Percentiles rank a stretch among this genome's conserved stretches.
These are phyloP conservation scores for Scutellaria baicalensis DNA, from an alignment of 257 asterid genomes.

Conservation along the genomic window DNA sequence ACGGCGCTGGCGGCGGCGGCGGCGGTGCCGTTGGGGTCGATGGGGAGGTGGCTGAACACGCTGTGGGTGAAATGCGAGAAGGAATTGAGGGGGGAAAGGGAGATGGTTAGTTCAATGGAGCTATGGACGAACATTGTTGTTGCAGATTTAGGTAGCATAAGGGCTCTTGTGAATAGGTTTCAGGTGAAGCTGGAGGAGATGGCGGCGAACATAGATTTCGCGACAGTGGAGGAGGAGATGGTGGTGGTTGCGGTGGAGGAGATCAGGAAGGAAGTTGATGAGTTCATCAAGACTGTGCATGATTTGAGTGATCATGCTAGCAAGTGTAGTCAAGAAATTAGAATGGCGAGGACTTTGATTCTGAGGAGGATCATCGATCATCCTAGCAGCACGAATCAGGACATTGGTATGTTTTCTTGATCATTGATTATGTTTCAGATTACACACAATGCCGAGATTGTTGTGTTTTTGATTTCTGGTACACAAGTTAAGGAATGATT, in stretches of 20 bases:
- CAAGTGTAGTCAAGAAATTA: constrained; percentile 55
- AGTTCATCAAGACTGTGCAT: constrained; percentile 44
- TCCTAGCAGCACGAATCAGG: constrained; percentile 37
- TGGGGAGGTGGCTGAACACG: constrained; percentile 72
- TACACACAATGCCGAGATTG: too few species aligned
- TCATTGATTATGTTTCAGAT: too few species aligned
- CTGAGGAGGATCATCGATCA: constrained; percentile 50
- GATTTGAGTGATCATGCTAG: constrained; percentile 47
- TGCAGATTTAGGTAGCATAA: constrained; percentile 50
- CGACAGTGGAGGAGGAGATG: constrained; percentile 44
- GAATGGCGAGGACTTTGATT: constrained; percentile 59
- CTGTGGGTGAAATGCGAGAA: constrained; percentile 62
- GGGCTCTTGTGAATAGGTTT: constrained; percentile 46
- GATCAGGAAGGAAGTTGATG: constrained; percentile 48
- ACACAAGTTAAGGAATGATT: too few species aligned
- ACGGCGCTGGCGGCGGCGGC: constrained; percentile 84
- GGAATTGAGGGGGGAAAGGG: constrained; percentile 52
- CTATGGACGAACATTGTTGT: constrained; percentile 44
- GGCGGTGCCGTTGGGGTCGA: constrained; percentile 68
- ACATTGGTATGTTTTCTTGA: constrained; percentile 41
- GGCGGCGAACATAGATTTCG: constrained; percentile 50
- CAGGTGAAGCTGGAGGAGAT: constrained; percentile 48
- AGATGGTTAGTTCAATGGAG: constrained; percentile 51
- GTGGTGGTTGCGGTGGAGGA: constrained; percentile 61
- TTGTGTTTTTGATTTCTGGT: too few species aligned